These are phyloP conservation scores for Boletellus ananas DNA, from an alignment of 768 basidiomycete genomes.

Conservation along the genomic window DNA sequence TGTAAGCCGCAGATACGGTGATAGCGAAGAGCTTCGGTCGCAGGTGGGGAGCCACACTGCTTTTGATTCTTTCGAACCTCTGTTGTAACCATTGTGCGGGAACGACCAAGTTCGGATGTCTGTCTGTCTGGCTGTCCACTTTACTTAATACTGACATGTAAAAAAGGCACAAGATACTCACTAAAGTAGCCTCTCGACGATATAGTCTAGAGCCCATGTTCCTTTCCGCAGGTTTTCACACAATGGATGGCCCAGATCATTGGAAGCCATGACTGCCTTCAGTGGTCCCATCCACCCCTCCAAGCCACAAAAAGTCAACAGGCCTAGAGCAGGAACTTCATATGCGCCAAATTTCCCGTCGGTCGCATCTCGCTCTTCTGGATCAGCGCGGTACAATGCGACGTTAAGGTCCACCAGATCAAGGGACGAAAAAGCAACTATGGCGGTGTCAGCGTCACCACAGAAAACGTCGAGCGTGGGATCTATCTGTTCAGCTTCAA, in stretches of 20 bases:
- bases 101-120: constrained; percentile 62
- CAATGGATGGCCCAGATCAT: constrained; percentile 91
- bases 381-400: constrained; percentile 79
- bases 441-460: constrained; percentile 62
- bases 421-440: constrained; percentile 68
- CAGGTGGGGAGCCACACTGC: constrained; percentile 75
- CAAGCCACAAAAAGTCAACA: constrained; percentile 86
- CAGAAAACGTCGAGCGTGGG: constrained; percentile 70
- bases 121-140: constrained; percentile 49
- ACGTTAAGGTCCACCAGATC: constrained; percentile 88
- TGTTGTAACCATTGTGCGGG: constrained; percentile 84
- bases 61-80: constrained; percentile 80
- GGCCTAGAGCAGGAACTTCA: constrained; percentile 69
- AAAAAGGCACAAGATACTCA: constrained; percentile 37
- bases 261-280: constrained; percentile 77
- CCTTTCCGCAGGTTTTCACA: constrained; percentile 86
- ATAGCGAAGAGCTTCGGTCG: constrained; percentile 96
- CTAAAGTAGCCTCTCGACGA: constrained; percentile 64
- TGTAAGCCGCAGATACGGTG: constrained; percentile 87
- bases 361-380: constrained; percentile 90
- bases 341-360: constrained; percentile 78
- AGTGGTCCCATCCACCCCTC: constrained; percentile 97
- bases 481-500: constrained; percentile 74
- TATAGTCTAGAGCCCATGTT: constrained; percentile 90
- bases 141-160: constrained; percentile 11